Percentiles rank a stretch among this genome's conserved stretches.
These are phyloP conservation scores for Diutina siamensis DNA, from an alignment of 1,139 yeast genomes.

Conservation along the genomic window DNA sequence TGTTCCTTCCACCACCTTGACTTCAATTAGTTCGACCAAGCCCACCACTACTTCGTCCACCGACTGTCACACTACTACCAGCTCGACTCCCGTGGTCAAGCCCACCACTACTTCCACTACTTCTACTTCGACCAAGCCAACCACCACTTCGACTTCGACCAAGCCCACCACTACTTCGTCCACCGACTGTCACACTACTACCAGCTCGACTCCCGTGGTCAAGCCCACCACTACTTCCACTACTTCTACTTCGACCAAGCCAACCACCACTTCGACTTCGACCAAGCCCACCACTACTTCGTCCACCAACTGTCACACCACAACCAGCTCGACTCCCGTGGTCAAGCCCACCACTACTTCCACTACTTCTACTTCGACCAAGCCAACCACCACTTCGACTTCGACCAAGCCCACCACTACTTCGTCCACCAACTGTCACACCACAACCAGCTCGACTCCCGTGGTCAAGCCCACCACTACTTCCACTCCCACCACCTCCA, in stretches of 20 bases:
- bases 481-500: background rate
- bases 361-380: background rate
- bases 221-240: background rate
- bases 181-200: no score
- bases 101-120: background rate
- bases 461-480: background rate
- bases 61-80: background rate
- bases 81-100: background rate
- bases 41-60: background rate
- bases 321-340: background rate
- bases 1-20: background rate
- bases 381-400: background rate
- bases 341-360: background rate
- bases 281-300: background rate
- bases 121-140: background rate
- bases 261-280: background rate
- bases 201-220: no score
- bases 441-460: background rate
- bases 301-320: background rate
- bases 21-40: background rate
- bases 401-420: background rate
- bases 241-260: background rate
- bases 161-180: background rate
- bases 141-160: background rate
- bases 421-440: background rate